Evolutionary conservation across 208 protist genomes (phyloP).

Genomic region (Angomonas ambiguus): DNA sequence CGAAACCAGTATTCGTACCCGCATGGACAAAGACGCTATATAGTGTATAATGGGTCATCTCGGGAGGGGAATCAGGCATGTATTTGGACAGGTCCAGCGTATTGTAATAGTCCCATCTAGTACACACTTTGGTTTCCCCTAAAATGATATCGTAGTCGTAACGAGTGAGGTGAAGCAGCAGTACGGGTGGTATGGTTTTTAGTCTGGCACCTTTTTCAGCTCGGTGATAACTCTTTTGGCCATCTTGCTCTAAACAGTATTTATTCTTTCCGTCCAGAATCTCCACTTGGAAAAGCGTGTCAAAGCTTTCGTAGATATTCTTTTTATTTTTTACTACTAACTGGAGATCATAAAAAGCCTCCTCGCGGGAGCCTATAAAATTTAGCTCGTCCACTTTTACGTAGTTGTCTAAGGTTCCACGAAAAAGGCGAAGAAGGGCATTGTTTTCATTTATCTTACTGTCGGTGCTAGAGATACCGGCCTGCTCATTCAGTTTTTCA

Average conservation of each 20-base stretch:
- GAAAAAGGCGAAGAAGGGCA: constrained; percentile 71
- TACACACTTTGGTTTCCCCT: constrained; percentile 85
- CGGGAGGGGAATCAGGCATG: constrained; percentile 53
- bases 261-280: constrained; percentile 92
- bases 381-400: constrained; percentile 80
- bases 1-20: constrained; percentile 82
- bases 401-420: constrained; percentile 75
- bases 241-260: constrained; percentile 84
- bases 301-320: constrained; percentile 85
- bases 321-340: constrained; percentile 85
- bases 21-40: constrained; percentile 87
- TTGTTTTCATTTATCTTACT: constrained; percentile 34
- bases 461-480: constrained; percentile 1
- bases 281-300: constrained; percentile 86
- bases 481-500: constrained; percentile 55
- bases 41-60: constrained; percentile 80
- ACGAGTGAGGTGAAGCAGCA: constrained; percentile 87
- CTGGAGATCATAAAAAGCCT: constrained; percentile 90
- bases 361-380: constrained; percentile 71
- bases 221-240: constrained; percentile 69
- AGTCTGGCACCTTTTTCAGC: constrained; percentile 86
- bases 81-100: constrained; percentile 80
- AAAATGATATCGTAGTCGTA: constrained; percentile 87
- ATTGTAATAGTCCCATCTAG: constrained; percentile 82
- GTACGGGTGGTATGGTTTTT: constrained; percentile 74